Evolutionary conservation across 2,329 filamentous ascomycete genomes (phyloP), one percentile per base, ranked within the genome.

Genomic region (Talaromyces piceae): DNA sequence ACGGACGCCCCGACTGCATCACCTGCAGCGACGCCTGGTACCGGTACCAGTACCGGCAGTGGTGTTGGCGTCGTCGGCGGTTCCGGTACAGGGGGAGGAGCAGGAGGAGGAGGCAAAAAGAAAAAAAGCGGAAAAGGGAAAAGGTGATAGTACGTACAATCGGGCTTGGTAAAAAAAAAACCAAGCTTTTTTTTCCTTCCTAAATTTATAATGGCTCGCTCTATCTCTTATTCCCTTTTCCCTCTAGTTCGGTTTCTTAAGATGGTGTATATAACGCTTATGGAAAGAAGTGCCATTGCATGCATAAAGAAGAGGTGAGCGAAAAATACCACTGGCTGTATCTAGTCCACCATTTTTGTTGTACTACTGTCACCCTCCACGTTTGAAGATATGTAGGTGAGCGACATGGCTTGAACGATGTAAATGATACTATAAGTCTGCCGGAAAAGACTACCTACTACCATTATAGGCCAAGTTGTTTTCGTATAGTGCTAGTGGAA

Each of bases 101-200:
- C n/a, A n/a, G 57, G 41, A 69, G 59, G 56, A 67, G 73, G 61
- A 27, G 63, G 57, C 56, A 65, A 65, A 48, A 69, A 68, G 64
- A 83, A 82, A 68, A 87, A 85, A 73, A 86, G 86, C 72, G 86
- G 83, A 71, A 85, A 84, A 71, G 82, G 82, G 43, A 85, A 84
- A 76, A 80, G 82, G 75, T 87, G 72, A 76, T 45, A 18, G n/a
- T n/a, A 41, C 8, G 8, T 7, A 41, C 13, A 9, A 6, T 16
- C 8, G 13, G n/a, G 20, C 8, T 41, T 8, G 18, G 20, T 41
- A 20, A 26, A 45, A 23, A 23, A 23, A 23, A 41, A 23, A 1
- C 13, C 22, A n/a, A 22, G 20, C 9, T 41, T 22, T 13, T 2
- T 23, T n/a, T n/a, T n/a, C n/a, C n/a, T n/a, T n/a, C n/a, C n/a